Conservation (phyloP, 192 early-diverging fungal genomes). For the Piromyces sp. region DNA sequence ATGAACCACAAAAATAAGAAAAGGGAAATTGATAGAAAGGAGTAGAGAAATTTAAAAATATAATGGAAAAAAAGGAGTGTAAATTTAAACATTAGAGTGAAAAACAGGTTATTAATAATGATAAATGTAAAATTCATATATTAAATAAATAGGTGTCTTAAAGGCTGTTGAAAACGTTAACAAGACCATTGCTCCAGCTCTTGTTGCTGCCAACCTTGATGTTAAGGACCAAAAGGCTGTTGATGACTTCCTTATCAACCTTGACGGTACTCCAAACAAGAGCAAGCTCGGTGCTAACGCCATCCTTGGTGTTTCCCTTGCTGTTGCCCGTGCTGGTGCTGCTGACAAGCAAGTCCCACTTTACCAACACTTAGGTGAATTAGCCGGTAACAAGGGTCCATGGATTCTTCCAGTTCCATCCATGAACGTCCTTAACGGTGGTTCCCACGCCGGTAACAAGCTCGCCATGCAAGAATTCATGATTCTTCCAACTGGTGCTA, state of each 20-base stretch:
- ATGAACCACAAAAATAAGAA: no score
- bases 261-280: slow-evolving; percentile 96
- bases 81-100: no score
- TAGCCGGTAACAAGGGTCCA: slow-evolving; percentile 62
- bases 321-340: slow-evolving; percentile 86
- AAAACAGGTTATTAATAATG: no score
- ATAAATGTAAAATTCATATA: no score
- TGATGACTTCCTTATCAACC: slow-evolving; percentile 76
- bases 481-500: slow-evolving; percentile 92
- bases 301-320: slow-evolving; percentile 94
- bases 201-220: slow-evolving; percentile 56
- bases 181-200: slow-evolving; percentile 63
- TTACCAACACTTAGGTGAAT: slow-evolving; percentile 83
- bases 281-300: slow-evolving; percentile 91
- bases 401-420: slow-evolving; percentile 89
- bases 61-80: no score
- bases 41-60: no score
- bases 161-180: slow-evolving; percentile 88
- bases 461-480: slow-evolving; percentile 99
- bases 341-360: slow-evolving; percentile 73
- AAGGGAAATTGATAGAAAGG: no score
- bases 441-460: slow-evolving; percentile 98
- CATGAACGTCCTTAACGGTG: slow-evolving; percentile 99
- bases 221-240: slow-evolving; percentile 73
- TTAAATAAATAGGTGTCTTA: slow-evolving; percentile 70